Conservation (phyloP, 805 yeast species). For the Starmerella roubikii region DNA sequence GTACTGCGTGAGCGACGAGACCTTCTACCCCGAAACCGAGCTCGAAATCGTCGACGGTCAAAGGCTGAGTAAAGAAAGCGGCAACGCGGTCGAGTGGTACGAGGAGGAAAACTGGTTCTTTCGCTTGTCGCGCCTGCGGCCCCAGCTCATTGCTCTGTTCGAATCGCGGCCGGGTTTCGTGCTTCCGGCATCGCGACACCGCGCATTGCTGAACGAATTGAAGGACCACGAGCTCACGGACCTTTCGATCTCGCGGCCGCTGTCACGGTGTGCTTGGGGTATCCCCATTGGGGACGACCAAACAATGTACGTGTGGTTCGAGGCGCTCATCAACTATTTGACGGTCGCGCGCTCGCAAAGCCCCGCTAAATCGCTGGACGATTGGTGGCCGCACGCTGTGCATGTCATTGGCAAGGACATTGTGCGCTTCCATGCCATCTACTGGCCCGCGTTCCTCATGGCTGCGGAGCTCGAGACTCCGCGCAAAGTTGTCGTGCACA, state of each 20-base stretch:
- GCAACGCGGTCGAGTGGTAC: constrained; percentile 59
- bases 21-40: constrained; percentile 78
- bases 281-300: constrained; percentile 54
- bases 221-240: constrained; percentile 37
- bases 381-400: constrained; percentile 46
- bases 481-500: constrained; percentile 66
- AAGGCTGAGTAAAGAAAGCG: constrained; percentile 44
- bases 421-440: constrained; percentile 70
- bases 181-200: constrained; percentile 46
- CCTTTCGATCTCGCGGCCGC: constrained; percentile 78
- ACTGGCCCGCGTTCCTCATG: constrained; percentile 86
- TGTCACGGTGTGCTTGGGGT: constrained; percentile 73
- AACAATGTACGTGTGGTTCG: constrained; percentile 90
- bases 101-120: constrained; percentile 82
- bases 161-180: constrained; percentile 44
- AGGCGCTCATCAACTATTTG: constrained; percentile 75
- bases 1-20: constrained; percentile 90
- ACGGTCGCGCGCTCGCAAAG: constrained; percentile 31
- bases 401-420: constrained; percentile 92
- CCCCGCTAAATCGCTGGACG: constrained; percentile 10
- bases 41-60: constrained; percentile 29
- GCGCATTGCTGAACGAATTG: constrained; percentile 46
- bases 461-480: constrained; percentile 71
- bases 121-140: constrained; percentile 48
- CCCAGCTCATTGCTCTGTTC: constrained; percentile 37